Conservation (phyloP, 306 rosid genomes). For the Acacia crassicarpa region DNA sequence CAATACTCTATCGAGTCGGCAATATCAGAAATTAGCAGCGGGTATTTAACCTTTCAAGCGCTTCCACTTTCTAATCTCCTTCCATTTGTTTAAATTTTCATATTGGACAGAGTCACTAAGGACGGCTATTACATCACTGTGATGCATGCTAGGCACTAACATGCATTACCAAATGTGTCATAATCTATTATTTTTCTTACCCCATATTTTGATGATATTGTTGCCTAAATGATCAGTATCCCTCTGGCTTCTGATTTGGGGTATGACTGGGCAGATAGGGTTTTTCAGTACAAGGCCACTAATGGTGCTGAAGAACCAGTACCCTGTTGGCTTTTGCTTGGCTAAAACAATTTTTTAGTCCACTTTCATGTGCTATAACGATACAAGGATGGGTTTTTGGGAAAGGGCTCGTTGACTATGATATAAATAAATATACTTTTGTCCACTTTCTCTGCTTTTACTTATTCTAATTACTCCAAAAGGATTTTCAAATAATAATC, state of each 20-base stretch:
- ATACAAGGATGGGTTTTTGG: background rate
- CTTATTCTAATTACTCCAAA: conserved; percentile 31
- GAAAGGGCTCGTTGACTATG: background rate
- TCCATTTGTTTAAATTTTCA: conserved; percentile 18
- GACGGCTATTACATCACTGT: conserved; percentile 29
- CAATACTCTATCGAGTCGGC: background rate
- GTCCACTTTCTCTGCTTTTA: conserved; percentile 30
- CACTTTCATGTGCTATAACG: background rate
- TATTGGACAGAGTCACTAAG: background rate
- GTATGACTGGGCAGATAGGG: background rate
- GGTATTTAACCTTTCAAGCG: background rate
- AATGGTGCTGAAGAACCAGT: background rate
- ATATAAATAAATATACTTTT: conserved; percentile 15
- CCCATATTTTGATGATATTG: background rate
- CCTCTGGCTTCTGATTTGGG: background rate
- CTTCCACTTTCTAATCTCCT: conserved; percentile 5
- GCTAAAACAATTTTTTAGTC: background rate
- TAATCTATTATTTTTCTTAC: background rate
- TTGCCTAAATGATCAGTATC: background rate
- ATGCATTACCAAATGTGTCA: background rate
- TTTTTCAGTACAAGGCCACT: background rate
- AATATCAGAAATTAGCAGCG: background rate
- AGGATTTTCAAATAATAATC: conserved; percentile 29
- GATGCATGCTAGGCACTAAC: conserved; percentile 19
- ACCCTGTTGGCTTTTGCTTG: background rate